Conservation (phyloP, 768 basidiomycete species). For the Pholiota conissans region DNA sequence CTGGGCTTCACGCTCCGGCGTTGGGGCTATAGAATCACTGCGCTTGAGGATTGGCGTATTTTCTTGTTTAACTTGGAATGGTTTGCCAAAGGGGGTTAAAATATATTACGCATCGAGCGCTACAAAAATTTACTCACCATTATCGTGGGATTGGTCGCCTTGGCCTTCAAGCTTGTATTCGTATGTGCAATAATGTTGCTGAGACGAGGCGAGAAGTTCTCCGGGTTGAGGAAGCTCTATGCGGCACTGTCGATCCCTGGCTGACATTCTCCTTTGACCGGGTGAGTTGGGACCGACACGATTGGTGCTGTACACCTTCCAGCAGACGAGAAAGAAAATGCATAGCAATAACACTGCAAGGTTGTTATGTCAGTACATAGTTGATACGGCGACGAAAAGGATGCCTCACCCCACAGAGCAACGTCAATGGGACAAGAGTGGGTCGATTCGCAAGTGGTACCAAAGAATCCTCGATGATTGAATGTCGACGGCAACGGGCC, state of each 20-base stretch:
- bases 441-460: slow-evolving; percentile 12
- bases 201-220: neutral
- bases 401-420: slow-evolving; percentile 21
- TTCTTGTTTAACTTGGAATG: neutral
- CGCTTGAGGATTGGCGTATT: neutral
- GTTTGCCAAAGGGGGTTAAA: neutral
- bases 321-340: slow-evolving; percentile 7
- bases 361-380: neutral
- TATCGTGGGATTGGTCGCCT: slow-evolving; percentile 2
- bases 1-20: neutral
- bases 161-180: neutral
- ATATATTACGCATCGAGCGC: neutral
- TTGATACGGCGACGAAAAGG: neutral
- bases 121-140: neutral
- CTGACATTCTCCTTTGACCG: slow-evolving; percentile 1
- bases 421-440: slow-evolving; percentile 23
- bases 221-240: slow-evolving; percentile 11
- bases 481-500: too few species aligned
- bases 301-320: slow-evolving; percentile 13
- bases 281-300: neutral
- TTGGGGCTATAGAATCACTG: neutral
- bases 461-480: slow-evolving; percentile 5
- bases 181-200: slow-evolving; percentile 2
- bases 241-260: slow-evolving; percentile 7
- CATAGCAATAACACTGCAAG: neutral